Evolutionary conservation across 1,284 basidiomycete species (phyloP), one percentile per base, ranked within the genome.

Genomic region (Leccinum ponderosum): DNA sequence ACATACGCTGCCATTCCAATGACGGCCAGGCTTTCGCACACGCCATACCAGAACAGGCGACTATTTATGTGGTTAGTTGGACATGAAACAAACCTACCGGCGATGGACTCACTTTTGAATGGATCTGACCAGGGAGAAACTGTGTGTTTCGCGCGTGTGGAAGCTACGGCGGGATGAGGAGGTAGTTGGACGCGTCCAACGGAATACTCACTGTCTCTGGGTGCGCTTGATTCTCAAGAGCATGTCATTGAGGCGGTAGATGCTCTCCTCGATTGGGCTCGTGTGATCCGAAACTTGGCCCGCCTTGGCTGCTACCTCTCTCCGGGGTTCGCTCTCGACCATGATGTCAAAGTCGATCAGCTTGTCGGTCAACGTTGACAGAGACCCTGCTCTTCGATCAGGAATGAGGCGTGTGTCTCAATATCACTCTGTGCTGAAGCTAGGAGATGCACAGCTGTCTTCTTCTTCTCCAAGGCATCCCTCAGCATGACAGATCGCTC

Each of bases 301-400:
- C 0, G 91, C 85, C 68, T 93, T 91, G 27, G 89, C 88, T 8
- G 91, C 87, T 3, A 91, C 83, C 69, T 93, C 89, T 57, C 93
- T 82, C 57, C 95, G 80, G 1, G 95, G 95, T 75, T 98, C 95
- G 64, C 90, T 94, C 80, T 97, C 95, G 63, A 97, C 93, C 93
- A 97, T 95, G 76, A 97, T 96, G 75, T 97, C 95, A 75, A 98
- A 97, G 78, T 98, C 96, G 67, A 98, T 83, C 60, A 97, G 84
- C 77, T 98, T 97, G 79, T 95, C 80, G 22, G 90, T 90, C 66
- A 95, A 83, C 4, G 91, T 93, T 7, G 90, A 93, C 86, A 94
- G 27, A 27, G 27, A 27, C 27, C 27, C 27, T 27, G 27, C 27
- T 27, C 27, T 6, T 27, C 27, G 27, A 27, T 27, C 27, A 27